A percentile compares a stretch with the other conserved stretches of the same genome.
phyloP scores from a whole-genome alignment of 257 asterid genomes.

The Thymus quinquecostatus region DNA sequence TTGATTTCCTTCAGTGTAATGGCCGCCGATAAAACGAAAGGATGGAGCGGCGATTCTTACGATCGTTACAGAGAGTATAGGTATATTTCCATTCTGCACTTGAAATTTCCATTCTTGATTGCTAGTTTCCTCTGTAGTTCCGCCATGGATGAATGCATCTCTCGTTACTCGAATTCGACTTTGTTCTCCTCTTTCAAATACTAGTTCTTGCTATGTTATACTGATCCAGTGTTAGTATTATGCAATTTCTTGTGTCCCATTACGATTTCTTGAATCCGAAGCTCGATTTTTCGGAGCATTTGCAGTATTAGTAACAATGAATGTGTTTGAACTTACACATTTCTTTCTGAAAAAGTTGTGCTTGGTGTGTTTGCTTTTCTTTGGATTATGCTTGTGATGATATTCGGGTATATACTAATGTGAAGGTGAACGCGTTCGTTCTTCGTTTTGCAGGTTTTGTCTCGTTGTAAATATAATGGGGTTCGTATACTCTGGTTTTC shows the following conservation, averaged over 20 bases:
- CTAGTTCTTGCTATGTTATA: background rate
- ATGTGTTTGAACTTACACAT: background rate
- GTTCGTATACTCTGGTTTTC: slow-evolving; percentile 71
- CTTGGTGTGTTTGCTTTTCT: background rate
- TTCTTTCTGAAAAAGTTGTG: background rate
- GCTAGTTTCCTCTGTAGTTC: background rate
- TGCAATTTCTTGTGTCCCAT: background rate
- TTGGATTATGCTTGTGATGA: slow-evolving; percentile 21
- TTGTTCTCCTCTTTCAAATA: background rate
- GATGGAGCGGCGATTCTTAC: slow-evolving; percentile 98
- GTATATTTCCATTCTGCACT: slow-evolving; percentile 36
- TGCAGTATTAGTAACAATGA: background rate
- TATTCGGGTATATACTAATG: slow-evolving; percentile 18
- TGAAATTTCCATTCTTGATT: background rate
- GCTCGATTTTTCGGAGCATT: background rate
- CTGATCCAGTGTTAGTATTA: background rate
- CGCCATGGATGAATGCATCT: slow-evolving; percentile 2
- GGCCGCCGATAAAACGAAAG: slow-evolving; percentile 93
- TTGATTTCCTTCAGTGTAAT: slow-evolving; percentile 84
- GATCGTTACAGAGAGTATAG: slow-evolving; percentile 88
- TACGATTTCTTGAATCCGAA: background rate
- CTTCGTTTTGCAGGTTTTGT: slow-evolving; percentile 54
- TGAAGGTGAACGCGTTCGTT: background rate
- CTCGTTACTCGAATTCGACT: background rate
- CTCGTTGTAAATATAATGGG: slow-evolving; percentile 74